phyloP scores from a whole-genome alignment of 768 basidiomycete species.

The Pholiota conissans region DNA sequence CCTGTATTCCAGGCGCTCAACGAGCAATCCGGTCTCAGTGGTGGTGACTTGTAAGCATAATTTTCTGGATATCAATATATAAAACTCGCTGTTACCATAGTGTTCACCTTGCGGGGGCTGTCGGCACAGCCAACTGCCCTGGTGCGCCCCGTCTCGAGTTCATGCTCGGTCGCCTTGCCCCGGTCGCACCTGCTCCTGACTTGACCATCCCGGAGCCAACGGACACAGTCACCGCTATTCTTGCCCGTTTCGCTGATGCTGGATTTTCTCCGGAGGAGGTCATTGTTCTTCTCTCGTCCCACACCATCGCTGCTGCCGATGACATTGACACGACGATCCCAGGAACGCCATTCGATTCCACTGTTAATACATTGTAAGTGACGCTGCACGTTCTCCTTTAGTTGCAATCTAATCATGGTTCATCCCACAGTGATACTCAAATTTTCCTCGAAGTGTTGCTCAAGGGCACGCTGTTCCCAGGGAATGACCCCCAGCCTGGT shows the following conservation, averaged over 20 bases:
- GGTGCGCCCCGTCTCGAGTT: too few relatives aligned
- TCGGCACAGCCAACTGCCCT: too few relatives aligned
- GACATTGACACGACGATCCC: too few relatives aligned
- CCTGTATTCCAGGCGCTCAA: slow-evolving; percentile 17
- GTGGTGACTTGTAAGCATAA: slow-evolving; percentile 21
- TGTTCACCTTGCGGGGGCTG: slow-evolving; percentile 20
- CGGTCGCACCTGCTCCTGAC: slow-evolving; percentile 20
- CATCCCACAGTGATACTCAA: slow-evolving; percentile 32
- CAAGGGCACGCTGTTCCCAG: slow-evolving; percentile 16
- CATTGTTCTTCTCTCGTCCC: slow-evolving; percentile 21
- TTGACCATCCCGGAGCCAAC: too few relatives aligned
- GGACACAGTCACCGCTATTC: too few relatives aligned
- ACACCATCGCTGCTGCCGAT: too few relatives aligned
- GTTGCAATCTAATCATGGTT: too few relatives aligned
- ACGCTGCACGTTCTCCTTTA: too few relatives aligned
- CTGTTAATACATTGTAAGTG: slow-evolving; percentile 13
- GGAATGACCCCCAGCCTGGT: slow-evolving; percentile 21
- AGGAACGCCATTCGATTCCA: too few relatives aligned
- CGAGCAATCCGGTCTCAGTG: slow-evolving; percentile 9
- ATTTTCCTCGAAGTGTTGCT: too few relatives aligned
- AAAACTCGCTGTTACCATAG: not conserved
- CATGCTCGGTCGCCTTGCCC: slow-evolving; percentile 26
- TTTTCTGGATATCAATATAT: too few relatives aligned
- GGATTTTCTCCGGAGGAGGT: slow-evolving; percentile 22
- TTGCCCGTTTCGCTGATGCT: too few relatives aligned